These are phyloP conservation scores for Tympanopsis confertula DNA, from an alignment of 2,329 filamentous ascomycete species.

Conservation along the genomic window DNA sequence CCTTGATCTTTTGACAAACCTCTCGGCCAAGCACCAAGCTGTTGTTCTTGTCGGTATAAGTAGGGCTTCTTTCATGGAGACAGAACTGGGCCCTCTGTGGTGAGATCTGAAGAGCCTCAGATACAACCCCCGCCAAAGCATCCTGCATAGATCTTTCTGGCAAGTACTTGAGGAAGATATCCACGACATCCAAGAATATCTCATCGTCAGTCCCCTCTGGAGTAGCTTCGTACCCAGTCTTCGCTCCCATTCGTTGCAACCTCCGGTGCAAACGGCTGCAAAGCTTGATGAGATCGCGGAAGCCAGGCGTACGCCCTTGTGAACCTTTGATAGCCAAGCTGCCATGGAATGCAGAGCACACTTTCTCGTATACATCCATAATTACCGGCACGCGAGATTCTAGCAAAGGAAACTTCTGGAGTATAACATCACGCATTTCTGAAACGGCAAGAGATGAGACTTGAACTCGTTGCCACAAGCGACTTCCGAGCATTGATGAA, in stretches of 20 bases:
- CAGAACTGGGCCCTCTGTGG: conserved; percentile 72
- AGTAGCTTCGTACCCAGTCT: conserved; percentile 57
- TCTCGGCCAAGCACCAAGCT: conserved; percentile 56
- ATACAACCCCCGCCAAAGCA: conserved; percentile 57
- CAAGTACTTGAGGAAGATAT: conserved; percentile 79
- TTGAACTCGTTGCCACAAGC: conserved; percentile 74
- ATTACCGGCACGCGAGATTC: conserved; percentile 47
- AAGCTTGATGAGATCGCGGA: conserved; percentile 83
- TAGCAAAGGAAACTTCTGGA: conserved; percentile 59
- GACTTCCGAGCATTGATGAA: conserved; percentile 57
- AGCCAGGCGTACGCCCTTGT: conserved; percentile 48
- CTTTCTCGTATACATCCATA: conserved; percentile 43
- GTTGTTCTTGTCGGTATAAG: conserved; percentile 48
- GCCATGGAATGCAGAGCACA: conserved; percentile 25
- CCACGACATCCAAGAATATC: conserved; percentile 86
- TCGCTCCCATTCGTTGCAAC: conserved; percentile 47
- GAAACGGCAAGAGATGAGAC: conserved; percentile 52
- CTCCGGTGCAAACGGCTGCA: conserved; percentile 64
- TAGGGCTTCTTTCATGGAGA: conserved; percentile 60
- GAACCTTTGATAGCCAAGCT: conserved; percentile 33
- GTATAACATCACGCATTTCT: conserved; percentile 67
- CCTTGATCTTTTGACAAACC: conserved; percentile 42
- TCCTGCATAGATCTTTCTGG: conserved; percentile 51
- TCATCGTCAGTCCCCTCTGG: conserved; percentile 63
- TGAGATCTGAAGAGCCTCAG: conserved; percentile 77